Evolutionary conservation across 768 basidiomycete genomes (phyloP), one percentile per base, ranked within the genome.

Genomic region (Termitomyces titanicus): DNA sequence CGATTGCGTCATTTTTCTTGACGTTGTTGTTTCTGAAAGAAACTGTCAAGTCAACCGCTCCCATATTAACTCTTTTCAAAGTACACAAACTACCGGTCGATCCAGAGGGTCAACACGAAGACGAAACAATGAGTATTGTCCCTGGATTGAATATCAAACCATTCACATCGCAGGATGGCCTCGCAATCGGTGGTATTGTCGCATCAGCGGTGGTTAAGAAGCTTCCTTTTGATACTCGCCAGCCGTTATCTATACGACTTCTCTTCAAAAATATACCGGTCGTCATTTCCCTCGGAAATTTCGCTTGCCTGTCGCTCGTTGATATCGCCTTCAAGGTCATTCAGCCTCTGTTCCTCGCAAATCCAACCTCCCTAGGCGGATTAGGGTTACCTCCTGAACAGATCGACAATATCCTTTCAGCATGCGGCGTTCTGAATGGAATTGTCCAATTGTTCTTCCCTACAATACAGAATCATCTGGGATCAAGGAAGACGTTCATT

Each of bases 301-400:
- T 89, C 64, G 82, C 78, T 2, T 66, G 71, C 29, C 75, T 91
- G 24, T 80, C 87, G 8, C 66, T 89, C 9, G 64, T 86, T 29
- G 87, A 89, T 54, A 88, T 88, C 44, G 67, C 83, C 5, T 82
- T 80, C 60, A 80, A 79, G 43, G 76, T 82, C 11, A 70, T 89
- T 12, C 83, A 84, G 34, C 88, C 88, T 0, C 65, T 89, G 24
- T 92, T 88, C 70, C 76, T 83, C 50, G 80, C 86, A 10, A 89
- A 85, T 3, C 85, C 89, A 12, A 70, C 82, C 48, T 71, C 74
- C 17, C 73, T 82, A 8, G 89, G 89, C 25, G 89, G 89, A 0
- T 76, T 90, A 12, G 87, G 85, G 3, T 71, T 90, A 12, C 68
- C 79, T 22, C 85, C 88, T 3, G 72, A 80, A 8, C 68, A 63